phyloP scores from a whole-genome alignment of 2,329 filamentous ascomycete species.

The Phialophora verrucosa region DNA sequence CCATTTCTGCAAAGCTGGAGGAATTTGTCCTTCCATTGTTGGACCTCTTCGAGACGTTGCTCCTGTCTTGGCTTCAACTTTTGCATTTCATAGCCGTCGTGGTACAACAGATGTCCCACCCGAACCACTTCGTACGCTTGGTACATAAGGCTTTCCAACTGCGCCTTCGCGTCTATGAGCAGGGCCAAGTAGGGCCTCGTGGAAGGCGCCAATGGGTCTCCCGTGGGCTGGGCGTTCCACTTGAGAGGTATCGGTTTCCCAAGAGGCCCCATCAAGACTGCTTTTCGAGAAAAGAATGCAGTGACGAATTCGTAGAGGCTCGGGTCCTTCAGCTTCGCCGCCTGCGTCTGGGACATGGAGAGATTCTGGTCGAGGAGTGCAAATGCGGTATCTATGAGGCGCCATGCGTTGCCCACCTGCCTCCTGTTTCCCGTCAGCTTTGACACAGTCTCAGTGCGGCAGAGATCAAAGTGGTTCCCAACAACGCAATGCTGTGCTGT shows the following conservation, averaged over 20 bases:
- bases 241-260: constrained; percentile 15
- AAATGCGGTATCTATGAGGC: constrained; percentile 29
- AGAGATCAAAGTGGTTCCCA: neutral
- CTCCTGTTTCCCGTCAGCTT: constrained; percentile 23
- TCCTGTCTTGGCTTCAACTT: constrained; percentile 13
- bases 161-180: constrained; percentile 20
- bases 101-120: constrained; percentile 15
- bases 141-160: constrained; percentile 27
- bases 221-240: constrained; percentile 13
- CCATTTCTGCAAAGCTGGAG: neutral
- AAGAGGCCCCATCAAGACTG: constrained; percentile 24
- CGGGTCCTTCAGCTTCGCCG: neutral
- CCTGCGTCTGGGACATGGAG: neutral
- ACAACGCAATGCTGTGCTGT: neutral
- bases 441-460: neutral
- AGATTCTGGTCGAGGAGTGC: constrained; percentile 27
- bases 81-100: constrained; percentile 19
- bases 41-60: constrained; percentile 14
- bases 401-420: constrained; percentile 44
- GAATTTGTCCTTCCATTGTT: constrained; percentile 24
- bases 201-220: neutral
- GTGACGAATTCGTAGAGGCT: constrained; percentile 27
- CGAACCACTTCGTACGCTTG: constrained; percentile 28
- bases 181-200: constrained; percentile 4
- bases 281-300: constrained; percentile 26